Evolutionary conservation across 768 basidiomycete species (phyloP).

Genomic region (Dendrothele bispora): DNA sequence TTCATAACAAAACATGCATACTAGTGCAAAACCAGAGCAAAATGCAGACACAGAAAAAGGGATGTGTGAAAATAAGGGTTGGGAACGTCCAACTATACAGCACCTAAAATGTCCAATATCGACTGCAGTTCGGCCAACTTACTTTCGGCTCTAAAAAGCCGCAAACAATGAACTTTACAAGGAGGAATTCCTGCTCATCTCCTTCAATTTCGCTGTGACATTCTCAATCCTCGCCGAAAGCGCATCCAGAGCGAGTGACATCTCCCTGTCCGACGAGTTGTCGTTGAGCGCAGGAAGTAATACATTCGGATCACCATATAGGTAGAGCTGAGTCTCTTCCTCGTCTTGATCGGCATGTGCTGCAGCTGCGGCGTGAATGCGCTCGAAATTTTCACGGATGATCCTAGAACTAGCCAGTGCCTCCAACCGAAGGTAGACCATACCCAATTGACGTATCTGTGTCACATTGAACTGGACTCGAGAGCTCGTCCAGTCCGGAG

Average conservation of each 20-base stretch:
- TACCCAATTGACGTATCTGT: conserved; percentile 71
- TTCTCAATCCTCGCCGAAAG: conserved; percentile 78
- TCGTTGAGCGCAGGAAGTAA: conserved; percentile 70
- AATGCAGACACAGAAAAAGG: too few relatives aligned
- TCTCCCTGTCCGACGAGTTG: conserved; percentile 68
- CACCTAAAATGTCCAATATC: background rate
- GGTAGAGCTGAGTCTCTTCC: conserved; percentile 29
- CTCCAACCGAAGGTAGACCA: conserved; percentile 78
- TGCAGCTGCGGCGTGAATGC: conserved; percentile 30
- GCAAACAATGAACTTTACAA: background rate
- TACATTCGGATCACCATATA: conserved; percentile 59
- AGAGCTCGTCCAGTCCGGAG: conserved; percentile 37
- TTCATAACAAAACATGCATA: too few relatives aligned
- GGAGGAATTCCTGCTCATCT: conserved; percentile 12
- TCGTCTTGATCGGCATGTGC: conserved; percentile 17
- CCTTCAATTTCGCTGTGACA: conserved; percentile 43
- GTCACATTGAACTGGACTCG: conserved; percentile 64
- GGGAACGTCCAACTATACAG: background rate
- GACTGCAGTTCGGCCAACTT: background rate
- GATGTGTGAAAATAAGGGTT: background rate
- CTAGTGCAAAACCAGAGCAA: too few relatives aligned
- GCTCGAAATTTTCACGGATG: conserved; percentile 47
- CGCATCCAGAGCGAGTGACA: conserved; percentile 75
- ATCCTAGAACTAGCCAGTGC: conserved; percentile 63
- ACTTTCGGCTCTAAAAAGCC: background rate